Conservation (phyloP, 2,329 filamentous ascomycete genomes). For the Scedosporium minutisporum region DNA sequence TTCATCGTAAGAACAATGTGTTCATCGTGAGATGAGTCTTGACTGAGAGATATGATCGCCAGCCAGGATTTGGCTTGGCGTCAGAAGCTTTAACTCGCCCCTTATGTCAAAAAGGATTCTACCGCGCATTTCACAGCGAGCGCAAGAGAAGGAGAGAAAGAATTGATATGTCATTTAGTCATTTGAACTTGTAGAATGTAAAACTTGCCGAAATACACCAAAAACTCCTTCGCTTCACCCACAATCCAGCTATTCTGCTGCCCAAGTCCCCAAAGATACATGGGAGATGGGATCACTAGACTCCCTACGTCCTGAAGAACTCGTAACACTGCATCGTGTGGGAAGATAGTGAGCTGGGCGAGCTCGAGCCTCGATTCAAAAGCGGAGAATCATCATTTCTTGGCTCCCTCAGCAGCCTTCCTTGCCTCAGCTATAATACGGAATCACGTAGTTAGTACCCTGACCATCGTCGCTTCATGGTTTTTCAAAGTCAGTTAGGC, state of each 20-base stretch:
- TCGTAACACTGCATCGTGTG: not conserved
- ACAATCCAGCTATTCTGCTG: not conserved
- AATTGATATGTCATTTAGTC: not conserved
- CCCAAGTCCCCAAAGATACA: not conserved
- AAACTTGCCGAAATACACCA: not conserved
- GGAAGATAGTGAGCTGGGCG: not conserved
- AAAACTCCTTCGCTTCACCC: conserved; percentile 18
- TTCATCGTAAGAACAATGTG: not conserved
- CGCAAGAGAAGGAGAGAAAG: not conserved
- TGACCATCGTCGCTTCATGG: not conserved
- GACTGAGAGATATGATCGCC: not conserved
- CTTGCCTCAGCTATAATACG: conserved; percentile 39
- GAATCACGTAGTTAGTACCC: not conserved
- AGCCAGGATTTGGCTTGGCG: not conserved
- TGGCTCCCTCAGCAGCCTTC: conserved; percentile 27
- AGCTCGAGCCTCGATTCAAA: not conserved
- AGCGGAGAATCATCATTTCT: conserved; percentile 1
- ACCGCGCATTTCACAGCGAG: not conserved
- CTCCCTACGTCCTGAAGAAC: not conserved
- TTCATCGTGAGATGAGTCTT: not conserved
- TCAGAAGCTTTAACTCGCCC: not conserved
- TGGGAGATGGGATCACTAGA: not conserved
- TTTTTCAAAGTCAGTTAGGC: not conserved
- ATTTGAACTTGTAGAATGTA: not conserved
- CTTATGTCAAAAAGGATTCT: not conserved